Conservation (phyloP, 192 early-diverging fungal species). For the Entomortierella lignicola region DNA sequence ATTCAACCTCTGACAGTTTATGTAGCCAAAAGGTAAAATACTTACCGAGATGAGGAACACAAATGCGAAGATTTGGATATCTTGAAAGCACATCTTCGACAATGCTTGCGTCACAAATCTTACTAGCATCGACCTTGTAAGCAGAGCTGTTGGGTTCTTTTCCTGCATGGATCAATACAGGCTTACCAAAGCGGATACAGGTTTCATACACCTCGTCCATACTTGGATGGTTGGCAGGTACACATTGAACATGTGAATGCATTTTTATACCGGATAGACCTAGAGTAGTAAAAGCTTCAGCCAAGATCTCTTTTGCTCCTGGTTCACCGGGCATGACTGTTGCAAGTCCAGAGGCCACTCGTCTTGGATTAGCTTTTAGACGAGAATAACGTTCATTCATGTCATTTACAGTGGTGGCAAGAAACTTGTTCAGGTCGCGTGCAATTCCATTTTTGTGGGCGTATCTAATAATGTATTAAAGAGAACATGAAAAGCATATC, state of each 20-base stretch:
- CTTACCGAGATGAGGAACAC: slow-evolving; percentile 54
- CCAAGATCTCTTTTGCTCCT: slow-evolving; percentile 35
- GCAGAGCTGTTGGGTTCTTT: slow-evolving; percentile 49
- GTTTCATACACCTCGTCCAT: slow-evolving; percentile 55
- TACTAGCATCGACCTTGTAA: slow-evolving; percentile 50
- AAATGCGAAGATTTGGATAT: slow-evolving; percentile 34
- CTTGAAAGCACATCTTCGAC: slow-evolving; percentile 52
- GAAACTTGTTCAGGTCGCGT: slow-evolving; percentile 49
- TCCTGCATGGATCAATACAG: slow-evolving; percentile 50
- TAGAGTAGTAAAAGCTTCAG: slow-evolving; percentile 45
- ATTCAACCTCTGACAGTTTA: too few species aligned
- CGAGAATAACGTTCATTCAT: slow-evolving; percentile 46
- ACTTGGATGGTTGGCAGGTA: slow-evolving; percentile 45
- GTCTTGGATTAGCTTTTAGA: neutral
- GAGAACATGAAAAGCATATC: too few species aligned
- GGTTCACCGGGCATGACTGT: slow-evolving; percentile 58
- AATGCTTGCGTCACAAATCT: slow-evolving; percentile 49
- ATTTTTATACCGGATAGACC: slow-evolving; percentile 52
- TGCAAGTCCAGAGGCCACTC: slow-evolving; percentile 52
- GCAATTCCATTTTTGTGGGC: slow-evolving; percentile 61
- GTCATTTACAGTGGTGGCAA: slow-evolving; percentile 33
- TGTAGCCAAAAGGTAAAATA: neutral
- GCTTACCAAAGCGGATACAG: slow-evolving; percentile 41
- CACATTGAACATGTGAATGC: slow-evolving; percentile 57
- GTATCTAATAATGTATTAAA: slow-evolving; percentile 12